A percentile compares a stretch with the other conserved stretches of the same genome.
Evolutionary conservation across 306 rosid genomes (phyloP).

Genomic region (Prunus campanulata): DNA sequence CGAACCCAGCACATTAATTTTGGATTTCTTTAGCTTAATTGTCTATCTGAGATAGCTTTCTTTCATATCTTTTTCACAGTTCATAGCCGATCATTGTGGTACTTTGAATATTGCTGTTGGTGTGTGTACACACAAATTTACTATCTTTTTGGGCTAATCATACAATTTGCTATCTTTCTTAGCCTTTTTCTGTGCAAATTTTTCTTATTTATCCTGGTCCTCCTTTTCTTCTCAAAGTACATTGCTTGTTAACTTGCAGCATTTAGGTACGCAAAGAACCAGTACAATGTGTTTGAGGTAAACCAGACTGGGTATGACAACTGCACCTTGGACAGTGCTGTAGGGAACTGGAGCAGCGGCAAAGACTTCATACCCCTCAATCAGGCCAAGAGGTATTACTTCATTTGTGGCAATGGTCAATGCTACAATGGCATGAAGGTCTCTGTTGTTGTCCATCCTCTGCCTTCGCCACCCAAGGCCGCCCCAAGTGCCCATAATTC

Average conservation of each 20-base stretch:
- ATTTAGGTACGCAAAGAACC: conserved; percentile 79
- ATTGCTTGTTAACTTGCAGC: conserved; percentile 34
- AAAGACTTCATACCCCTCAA: conserved; percentile 76
- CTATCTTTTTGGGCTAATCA: neutral
- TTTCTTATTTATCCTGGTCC: neutral
- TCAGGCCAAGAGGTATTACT: conserved; percentile 65
- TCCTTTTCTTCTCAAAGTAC: neutral
- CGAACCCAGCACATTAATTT: neutral
- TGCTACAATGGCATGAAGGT: conserved; percentile 89
- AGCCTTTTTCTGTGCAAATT: neutral
- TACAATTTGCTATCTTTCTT: neutral
- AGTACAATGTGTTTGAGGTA: conserved; percentile 92
- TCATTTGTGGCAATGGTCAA: conserved; percentile 82
- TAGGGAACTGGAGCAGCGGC: conserved; percentile 89
- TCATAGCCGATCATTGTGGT: neutral
- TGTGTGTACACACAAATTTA: neutral
- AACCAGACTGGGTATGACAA: conserved; percentile 88
- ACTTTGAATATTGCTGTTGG: neutral
- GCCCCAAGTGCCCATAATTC: conserved; percentile 19
- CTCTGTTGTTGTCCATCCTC: conserved; percentile 64
- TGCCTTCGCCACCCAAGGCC: conserved; percentile 49
- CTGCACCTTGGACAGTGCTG: conserved; percentile 78
- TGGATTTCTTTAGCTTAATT: neutral
- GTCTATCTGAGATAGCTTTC: neutral
- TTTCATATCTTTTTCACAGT: neutral